These are phyloP conservation scores for Calycina herbarum DNA, from an alignment of 2,329 filamentous ascomycete genomes.

Conservation along the genomic window DNA sequence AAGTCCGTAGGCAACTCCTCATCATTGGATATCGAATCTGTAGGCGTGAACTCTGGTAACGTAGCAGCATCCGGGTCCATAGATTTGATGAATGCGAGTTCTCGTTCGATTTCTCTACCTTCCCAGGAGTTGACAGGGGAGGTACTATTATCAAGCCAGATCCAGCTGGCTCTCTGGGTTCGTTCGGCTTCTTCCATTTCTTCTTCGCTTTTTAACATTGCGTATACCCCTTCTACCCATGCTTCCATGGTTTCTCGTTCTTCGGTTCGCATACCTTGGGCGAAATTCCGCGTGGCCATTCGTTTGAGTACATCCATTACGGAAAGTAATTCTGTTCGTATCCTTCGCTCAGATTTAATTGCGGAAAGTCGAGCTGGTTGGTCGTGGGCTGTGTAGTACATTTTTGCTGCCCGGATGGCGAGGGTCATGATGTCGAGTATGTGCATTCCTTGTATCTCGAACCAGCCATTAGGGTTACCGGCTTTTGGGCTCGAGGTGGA, in stretches of 20 bases:
- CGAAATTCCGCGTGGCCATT: slow-evolving; percentile 85
- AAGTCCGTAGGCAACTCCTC: slow-evolving; percentile 68
- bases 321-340: slow-evolving; percentile 78
- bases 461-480: slow-evolving; percentile 59
- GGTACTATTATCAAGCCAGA: slow-evolving; percentile 70
- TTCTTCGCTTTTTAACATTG: slow-evolving; percentile 75
- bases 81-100: slow-evolving; percentile 77
- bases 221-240: slow-evolving; percentile 79
- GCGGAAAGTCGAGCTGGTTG: slow-evolving; percentile 80
- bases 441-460: slow-evolving; percentile 87
- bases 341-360: slow-evolving; percentile 83
- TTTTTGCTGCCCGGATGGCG: slow-evolving; percentile 92
- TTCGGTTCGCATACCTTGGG: slow-evolving; percentile 74
- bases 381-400: slow-evolving; percentile 94
- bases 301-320: slow-evolving; percentile 91
- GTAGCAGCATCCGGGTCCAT: slow-evolving; percentile 62
- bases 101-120: slow-evolving; percentile 72
- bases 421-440: slow-evolving; percentile 90
- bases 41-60: slow-evolving; percentile 68
- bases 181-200: slow-evolving; percentile 72
- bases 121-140: slow-evolving; percentile 51
- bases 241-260: slow-evolving; percentile 73
- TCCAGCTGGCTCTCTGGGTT: slow-evolving; percentile 67
- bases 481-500: slow-evolving; percentile 29
- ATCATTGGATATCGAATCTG: slow-evolving; percentile 44